Conservation (phyloP, 495 filamentous ascomycete species). For the Xylaria scruposa region DNA sequence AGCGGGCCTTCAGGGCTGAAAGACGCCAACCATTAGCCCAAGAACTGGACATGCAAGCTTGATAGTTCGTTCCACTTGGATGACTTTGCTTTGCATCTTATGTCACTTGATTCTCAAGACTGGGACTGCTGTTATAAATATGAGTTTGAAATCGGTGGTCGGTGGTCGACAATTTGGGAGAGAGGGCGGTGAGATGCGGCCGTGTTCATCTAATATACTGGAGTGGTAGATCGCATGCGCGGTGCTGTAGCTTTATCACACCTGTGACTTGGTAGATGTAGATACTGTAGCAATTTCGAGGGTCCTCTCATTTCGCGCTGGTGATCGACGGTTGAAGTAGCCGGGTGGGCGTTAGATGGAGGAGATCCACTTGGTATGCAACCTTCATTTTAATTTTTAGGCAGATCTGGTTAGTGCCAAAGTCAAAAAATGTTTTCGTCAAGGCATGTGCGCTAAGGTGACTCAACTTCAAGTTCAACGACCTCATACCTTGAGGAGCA, state of each 20-base stretch:
- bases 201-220: slow-evolving; percentile 1
- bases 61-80: slow-evolving; percentile 13
- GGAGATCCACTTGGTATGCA: slow-evolving; percentile 19
- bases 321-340: slow-evolving; percentile 28
- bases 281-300: slow-evolving; percentile 23
- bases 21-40: slow-evolving; percentile 2
- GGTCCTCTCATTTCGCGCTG: slow-evolving; percentile 25
- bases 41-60: slow-evolving; percentile 6
- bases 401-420: slow-evolving; percentile 18
- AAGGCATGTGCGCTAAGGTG: not conserved
- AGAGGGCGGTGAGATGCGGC: slow-evolving; percentile 10
- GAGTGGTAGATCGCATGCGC: not conserved
- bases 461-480: not conserved
- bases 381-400: slow-evolving; percentile 28
- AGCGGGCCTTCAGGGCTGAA: slow-evolving; percentile 24
- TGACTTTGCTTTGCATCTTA: not conserved
- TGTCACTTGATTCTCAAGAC: slow-evolving; percentile 11
- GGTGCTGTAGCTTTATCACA: slow-evolving; percentile 19
- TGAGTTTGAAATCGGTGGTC: not conserved
- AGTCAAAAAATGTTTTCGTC: slow-evolving; percentile 27
- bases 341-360: slow-evolving; percentile 19
- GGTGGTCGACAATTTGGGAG: not conserved
- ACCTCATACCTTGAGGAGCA: not conserved
- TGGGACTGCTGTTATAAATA: not conserved
- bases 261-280: slow-evolving; percentile 9